Percentiles rank a stretch among this genome's conserved stretches.
Evolutionary conservation across 177 flowering plant species (phyloP).

Genomic region (Vitis hybrid): DNA sequence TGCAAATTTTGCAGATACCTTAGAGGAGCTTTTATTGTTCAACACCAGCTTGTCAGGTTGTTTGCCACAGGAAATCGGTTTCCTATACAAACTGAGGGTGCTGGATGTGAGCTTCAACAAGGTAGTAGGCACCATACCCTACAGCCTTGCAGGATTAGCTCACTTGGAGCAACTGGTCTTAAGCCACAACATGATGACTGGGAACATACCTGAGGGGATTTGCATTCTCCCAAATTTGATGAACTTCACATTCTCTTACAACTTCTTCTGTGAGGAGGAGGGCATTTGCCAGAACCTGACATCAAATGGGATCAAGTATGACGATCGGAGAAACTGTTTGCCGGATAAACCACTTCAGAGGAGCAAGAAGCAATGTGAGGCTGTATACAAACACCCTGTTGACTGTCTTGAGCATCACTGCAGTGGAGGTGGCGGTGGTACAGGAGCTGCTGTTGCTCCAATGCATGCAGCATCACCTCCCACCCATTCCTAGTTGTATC

Average conservation of each 20-base stretch:
- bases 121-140: slow-evolving; percentile 58
- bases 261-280: slow-evolving; percentile 68
- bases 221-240: slow-evolving; percentile 48
- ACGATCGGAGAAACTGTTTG: slow-evolving; percentile 65
- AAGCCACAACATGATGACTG: slow-evolving; percentile 53
- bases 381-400: slow-evolving; percentile 41
- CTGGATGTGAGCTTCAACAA: slow-evolving; percentile 60
- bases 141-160: slow-evolving; percentile 50
- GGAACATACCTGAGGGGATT: slow-evolving; percentile 46
- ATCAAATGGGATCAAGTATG: slow-evolving; percentile 36
- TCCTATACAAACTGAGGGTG: slow-evolving; percentile 51
- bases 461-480: slow-evolving; percentile 14
- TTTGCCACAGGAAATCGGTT: slow-evolving; percentile 60
- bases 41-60: slow-evolving; percentile 64
- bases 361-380: slow-evolving; percentile 52
- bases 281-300: slow-evolving; percentile 57
- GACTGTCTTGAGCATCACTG: slow-evolving; percentile 48
- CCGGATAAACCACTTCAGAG: slow-evolving; percentile 57
- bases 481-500: slow-evolving; percentile 1
- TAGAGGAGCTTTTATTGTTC: slow-evolving; percentile 57
- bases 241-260: slow-evolving; percentile 61
- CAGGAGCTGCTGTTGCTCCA: slow-evolving; percentile 2
- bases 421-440: slow-evolving; percentile 11
- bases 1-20: slow-evolving; percentile 42
- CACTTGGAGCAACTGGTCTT: slow-evolving; percentile 54